phyloP scores from a whole-genome alignment of 1,139 yeast species.

The Trichomonascaceae sp. region DNA sequence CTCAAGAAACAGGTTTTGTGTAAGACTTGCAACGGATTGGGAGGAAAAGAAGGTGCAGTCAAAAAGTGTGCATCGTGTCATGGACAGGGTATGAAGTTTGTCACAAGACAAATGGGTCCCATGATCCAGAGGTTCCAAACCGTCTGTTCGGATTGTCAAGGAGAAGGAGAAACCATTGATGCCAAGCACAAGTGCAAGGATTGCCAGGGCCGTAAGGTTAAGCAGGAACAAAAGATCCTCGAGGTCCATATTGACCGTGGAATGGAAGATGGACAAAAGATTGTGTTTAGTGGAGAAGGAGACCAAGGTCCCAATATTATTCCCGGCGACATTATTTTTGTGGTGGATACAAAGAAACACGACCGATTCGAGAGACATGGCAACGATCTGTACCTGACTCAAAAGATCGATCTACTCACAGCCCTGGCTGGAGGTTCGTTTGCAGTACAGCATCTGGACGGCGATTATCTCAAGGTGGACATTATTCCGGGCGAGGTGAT shows the following conservation, averaged over 20 bases:
- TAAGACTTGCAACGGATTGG: conserved; percentile 82
- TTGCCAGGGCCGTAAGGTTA: conserved; percentile 84
- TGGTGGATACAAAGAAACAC: conserved; percentile 81
- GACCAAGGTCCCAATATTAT: conserved; percentile 93
- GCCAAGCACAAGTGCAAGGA: conserved; percentile 79
- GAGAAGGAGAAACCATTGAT: conserved; percentile 81
- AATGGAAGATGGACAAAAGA: conserved; percentile 89
- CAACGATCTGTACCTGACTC: conserved; percentile 73
- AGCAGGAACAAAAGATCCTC: conserved; percentile 78
- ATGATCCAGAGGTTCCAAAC: conserved; percentile 98
- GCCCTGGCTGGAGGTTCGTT: conserved; percentile 95
- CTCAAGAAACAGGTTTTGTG: conserved; percentile 85
- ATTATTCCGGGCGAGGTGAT: conserved; percentile 90
- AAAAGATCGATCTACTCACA: conserved; percentile 81
- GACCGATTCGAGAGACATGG: conserved; percentile 75
- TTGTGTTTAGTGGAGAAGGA: conserved; percentile 90
- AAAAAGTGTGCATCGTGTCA: conserved; percentile 76
- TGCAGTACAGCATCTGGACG: conserved; percentile 64
- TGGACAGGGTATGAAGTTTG: conserved; percentile 86
- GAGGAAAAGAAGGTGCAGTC: conserved; percentile 89
- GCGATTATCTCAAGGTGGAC: conserved; percentile 72
- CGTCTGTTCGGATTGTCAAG: conserved; percentile 84
- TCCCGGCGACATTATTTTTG: conserved; percentile 94
- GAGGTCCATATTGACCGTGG: conserved; percentile 96
- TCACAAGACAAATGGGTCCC: conserved; percentile 98